Base-by-base conservation (phyloP, 1,284 basidiomycete species). In the Cryptococcus jaspeensis region DNA sequence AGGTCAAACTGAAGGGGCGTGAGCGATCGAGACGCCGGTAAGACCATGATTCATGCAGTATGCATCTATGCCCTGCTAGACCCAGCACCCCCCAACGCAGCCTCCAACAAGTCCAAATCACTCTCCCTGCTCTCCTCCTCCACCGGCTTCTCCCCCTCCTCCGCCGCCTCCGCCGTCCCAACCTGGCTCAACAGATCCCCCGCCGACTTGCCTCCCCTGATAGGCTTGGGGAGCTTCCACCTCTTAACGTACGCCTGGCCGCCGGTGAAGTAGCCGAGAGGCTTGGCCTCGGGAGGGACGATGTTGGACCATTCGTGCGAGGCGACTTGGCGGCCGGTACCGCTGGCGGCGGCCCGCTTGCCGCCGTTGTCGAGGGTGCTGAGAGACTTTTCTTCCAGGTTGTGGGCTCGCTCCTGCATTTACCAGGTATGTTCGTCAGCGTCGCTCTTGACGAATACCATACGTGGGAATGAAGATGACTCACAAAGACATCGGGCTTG, bases 401-500 rank as follows among this genome's bases (percentile, higher is more conserved):
- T 62, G 54, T 66, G 66, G 37, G 56, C 53, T 20, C 71, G 68
- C 63, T 68, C 62, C 71, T 73, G 52, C 20, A 18, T 36, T 46
- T 16, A 20, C 9, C 20, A 41, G 12, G 40, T 41, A 41, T 4
- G 40, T 39, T 11, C 38, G 38, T 11, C 11, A 39, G 40, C 16
- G 16, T 5, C 13, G 40, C 28, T 32, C 13, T 41, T 41, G 40
- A 22, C 40, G 13, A 41, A 12, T 41, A 41, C n/a, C n/a, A n/a
- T n/a, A n/a, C n/a, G n/a, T 4, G 28, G 28, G 5, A 13, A 15
- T 43, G 12, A 23, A 12, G 43, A 41, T 49, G 5, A 71, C 76
- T 58, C 59, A 77, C 76, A 62, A 71, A 75, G 47, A 71, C 69
- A 59, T 71, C 65, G 22, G 56, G 56, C 62, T 65, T 66, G 59